Evolutionary conservation across 2,329 filamentous ascomycete genomes (phyloP).

Genomic region (Fusarium anthophilum): DNA sequence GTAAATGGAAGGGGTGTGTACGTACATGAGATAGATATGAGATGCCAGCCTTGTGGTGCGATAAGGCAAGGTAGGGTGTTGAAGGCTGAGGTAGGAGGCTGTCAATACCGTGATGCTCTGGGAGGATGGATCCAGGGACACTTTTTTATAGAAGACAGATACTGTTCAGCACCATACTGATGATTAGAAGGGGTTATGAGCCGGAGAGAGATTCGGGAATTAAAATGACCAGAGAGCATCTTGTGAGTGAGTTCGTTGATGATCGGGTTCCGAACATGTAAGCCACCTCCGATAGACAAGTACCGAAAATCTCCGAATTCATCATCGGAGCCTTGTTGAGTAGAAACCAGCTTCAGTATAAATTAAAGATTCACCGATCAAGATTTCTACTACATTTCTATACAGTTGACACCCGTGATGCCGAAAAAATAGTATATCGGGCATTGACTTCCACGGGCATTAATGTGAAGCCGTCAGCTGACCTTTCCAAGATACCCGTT

Average conservation of each 20-base stretch:
- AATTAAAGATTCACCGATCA: neutral
- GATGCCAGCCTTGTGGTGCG: conserved; percentile 15
- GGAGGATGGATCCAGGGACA: neutral
- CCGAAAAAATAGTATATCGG: neutral
- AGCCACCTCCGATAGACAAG: neutral
- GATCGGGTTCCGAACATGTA: conserved; percentile 30
- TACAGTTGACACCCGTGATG: neutral
- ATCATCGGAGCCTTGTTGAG: neutral
- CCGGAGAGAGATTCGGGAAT: neutral
- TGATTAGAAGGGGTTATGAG: neutral
- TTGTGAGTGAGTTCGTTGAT: neutral
- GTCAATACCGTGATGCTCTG: neutral
- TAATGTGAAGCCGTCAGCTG: neutral
- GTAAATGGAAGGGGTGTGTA: conserved; percentile 8
- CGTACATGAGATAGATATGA: neutral
- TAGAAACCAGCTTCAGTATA: neutral
- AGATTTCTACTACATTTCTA: neutral
- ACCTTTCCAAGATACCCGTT: neutral
- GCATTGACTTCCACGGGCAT: neutral
- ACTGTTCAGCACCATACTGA: neutral
- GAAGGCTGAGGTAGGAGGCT: neutral
- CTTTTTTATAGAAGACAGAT: neutral
- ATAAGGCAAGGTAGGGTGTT: neutral
- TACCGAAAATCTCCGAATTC: neutral
- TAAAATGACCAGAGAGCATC: neutral